Evolutionary conservation across 371 early-diverging fungal genomes (phyloP).

Genomic region (Rhizopus stolonifer): DNA sequence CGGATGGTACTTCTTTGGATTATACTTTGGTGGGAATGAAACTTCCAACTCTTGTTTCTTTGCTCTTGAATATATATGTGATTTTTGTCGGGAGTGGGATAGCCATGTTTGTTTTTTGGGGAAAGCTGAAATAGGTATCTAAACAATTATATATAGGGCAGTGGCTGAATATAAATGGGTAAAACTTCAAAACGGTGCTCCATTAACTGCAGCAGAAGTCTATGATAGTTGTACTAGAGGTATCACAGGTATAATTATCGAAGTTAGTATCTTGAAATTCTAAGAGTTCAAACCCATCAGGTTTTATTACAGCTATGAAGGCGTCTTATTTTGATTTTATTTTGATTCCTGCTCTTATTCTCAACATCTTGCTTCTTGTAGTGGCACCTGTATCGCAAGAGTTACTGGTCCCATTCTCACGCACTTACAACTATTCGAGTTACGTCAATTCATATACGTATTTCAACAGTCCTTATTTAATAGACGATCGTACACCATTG

Average conservation of each 20-base stretch:
- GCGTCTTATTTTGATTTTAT: constrained; percentile 20
- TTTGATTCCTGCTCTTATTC: constrained; percentile 20
- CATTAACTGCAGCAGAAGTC: constrained; percentile 20
- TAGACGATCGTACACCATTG: constrained; percentile 3
- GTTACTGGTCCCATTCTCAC: constrained; percentile 4
- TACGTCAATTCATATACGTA: not conserved
- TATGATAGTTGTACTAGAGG: constrained; percentile 36
- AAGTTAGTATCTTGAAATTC: no score
- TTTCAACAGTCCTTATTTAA: not conserved
- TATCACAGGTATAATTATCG: constrained; percentile 18
- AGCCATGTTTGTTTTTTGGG: constrained; percentile 19
- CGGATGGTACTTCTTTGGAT: constrained; percentile 24
- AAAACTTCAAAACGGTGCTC: constrained; percentile 13
- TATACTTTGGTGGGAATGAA: constrained; percentile 19
- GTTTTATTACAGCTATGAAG: constrained; percentile 13
- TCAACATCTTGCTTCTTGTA: constrained; percentile 27
- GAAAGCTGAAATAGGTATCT: not conserved
- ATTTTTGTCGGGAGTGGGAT: constrained; percentile 31
- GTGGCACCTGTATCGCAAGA: constrained; percentile 26
- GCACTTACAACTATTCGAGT: not conserved
- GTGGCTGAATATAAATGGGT: constrained; percentile 36
- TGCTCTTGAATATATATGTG: constrained; percentile 17
- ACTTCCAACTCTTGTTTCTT: constrained; percentile 22
- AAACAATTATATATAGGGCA: constrained; percentile 11
- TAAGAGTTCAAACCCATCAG: not conserved